phyloP scores from a whole-genome alignment of 768 basidiomycete genomes.

The Suillus subluteus region DNA sequence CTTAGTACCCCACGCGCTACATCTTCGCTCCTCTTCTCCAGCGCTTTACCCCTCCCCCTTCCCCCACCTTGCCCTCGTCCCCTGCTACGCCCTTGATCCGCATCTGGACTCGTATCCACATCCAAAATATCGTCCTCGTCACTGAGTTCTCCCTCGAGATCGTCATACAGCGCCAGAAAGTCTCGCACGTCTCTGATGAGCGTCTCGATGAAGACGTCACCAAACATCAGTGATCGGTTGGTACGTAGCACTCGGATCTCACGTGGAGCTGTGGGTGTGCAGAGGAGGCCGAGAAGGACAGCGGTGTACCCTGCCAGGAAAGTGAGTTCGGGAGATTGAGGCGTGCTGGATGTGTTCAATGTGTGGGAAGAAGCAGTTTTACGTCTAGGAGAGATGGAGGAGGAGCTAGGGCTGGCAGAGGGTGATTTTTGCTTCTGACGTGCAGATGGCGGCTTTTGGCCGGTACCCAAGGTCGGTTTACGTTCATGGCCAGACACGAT shows the following conservation, averaged over 20 bases:
- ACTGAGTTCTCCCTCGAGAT: constrained; percentile 28
- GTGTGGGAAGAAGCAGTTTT: constrained; percentile 18
- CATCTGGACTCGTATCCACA: neutral
- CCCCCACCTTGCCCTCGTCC: neutral
- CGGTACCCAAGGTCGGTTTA: neutral
- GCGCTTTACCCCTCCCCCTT: constrained; percentile 16
- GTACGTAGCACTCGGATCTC: constrained; percentile 36
- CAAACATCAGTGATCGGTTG: constrained; percentile 39
- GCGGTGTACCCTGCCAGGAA: constrained; percentile 77
- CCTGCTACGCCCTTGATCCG: too few relatives aligned
- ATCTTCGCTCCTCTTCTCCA: constrained; percentile 42
- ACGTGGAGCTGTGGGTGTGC: constrained; percentile 36
- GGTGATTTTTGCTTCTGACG: neutral
- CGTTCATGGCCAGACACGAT: neutral
- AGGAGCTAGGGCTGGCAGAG: neutral
- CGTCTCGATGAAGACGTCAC: constrained; percentile 31
- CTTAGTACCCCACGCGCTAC: constrained; percentile 53
- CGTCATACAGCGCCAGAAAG: constrained; percentile 46
- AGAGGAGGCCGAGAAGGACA: constrained; percentile 64
- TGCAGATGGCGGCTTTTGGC: neutral
- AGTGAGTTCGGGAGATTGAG: constrained; percentile 39
- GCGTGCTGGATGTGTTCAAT: constrained; percentile 53
- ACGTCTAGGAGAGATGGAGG: neutral
- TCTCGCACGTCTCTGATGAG: constrained; percentile 42
- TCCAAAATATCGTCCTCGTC: constrained; percentile 2